These are phyloP conservation scores for Purpureocillium lavendulum DNA, from an alignment of 2,329 filamentous ascomycete species.

Conservation along the genomic window DNA sequence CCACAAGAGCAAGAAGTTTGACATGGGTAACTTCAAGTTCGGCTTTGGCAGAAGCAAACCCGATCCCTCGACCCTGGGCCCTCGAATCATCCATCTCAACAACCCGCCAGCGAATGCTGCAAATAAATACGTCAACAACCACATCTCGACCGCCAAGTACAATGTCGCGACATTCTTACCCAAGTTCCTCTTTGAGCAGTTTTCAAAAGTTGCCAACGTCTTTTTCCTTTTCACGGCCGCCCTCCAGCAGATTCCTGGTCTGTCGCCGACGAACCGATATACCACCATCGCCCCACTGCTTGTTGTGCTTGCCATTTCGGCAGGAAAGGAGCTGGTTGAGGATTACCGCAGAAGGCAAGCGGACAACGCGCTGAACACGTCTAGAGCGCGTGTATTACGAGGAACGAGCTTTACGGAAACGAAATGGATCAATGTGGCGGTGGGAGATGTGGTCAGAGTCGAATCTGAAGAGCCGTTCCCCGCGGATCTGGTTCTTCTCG, in stretches of 20 bases:
- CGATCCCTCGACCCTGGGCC: constrained; percentile 85
- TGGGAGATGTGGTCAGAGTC: constrained; percentile 88
- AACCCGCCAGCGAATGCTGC: constrained; percentile 84
- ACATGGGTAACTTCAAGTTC: constrained; percentile 78
- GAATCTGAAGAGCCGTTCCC: constrained; percentile 94
- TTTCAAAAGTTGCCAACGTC: constrained; percentile 97
- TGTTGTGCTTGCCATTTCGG: constrained; percentile 88
- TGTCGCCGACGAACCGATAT: constrained; percentile 91
- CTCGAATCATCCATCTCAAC: constrained; percentile 90
- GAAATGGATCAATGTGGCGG: constrained; percentile 87
- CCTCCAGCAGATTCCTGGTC: constrained; percentile 88
- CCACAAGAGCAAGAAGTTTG: constrained; percentile 49
- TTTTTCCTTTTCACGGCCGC: constrained; percentile 98
- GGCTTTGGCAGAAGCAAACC: constrained; percentile 77
- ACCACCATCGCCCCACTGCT: constrained; percentile 93
- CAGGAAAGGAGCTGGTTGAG: constrained; percentile 88
- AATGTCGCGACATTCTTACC: constrained; percentile 87
- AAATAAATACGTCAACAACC: constrained; percentile 92
- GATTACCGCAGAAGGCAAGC: constrained; percentile 85
- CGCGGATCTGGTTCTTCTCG: constrained; percentile 83
- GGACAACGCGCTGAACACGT: constrained; percentile 80
- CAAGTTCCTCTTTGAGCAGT: constrained; percentile 97
- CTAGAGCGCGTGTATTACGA: constrained; percentile 72
- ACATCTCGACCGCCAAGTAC: constrained; percentile 97
- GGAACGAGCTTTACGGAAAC: constrained; percentile 79